Evolutionary conservation across 306 rosid genomes (phyloP), one percentile per base, ranked within the genome.

Genomic region (Inga laurina): DNA sequence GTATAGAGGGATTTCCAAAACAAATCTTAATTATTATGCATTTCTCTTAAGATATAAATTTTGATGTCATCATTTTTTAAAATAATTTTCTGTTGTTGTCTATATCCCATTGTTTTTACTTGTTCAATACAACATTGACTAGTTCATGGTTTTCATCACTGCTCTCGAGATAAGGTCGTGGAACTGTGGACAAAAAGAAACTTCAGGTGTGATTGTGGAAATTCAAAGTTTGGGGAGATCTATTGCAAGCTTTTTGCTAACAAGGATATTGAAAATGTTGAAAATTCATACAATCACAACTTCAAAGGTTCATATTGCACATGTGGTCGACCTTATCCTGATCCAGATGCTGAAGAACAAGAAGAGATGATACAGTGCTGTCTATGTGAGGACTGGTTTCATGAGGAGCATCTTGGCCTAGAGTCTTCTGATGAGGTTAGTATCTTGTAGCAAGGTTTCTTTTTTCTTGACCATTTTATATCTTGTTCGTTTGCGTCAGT

Each of bases 361-460:
- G 92, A 86, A 71, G 99, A 97, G 87, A 97, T 94, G 99, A 94
- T 97, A 56, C 99, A 97, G 82, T 97, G 99, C 83, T 92, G 97
- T 84, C 69, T 92, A 66, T 97, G 99, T 71, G 99, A 97, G 88
- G 99, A 97, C 86, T 97, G 99, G 99, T 97, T 92, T 88, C 99
- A 97, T 49, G 99, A 94, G 85, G 98, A 97, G 84, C 99, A 97
- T 90, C 89, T 97, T 27, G 95, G 97, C 74, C 92, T 97, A 68
- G 91, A 84, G 65, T 84, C 97, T 79, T 83, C 91, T 83, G 91
- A 86, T 65, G 99, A 97, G 99, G 99, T 97, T 82, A 59, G 93
- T 88, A 74, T 41, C 80, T 65, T 77, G 68, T 39, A 74, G 68
- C 15, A 12, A 56, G 64, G 44, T 73, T 75, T 46, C 79, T 67